These are phyloP conservation scores for Kwoniella dejecticola DNA, from an alignment of 768 basidiomycete species.

Conservation along the genomic window DNA sequence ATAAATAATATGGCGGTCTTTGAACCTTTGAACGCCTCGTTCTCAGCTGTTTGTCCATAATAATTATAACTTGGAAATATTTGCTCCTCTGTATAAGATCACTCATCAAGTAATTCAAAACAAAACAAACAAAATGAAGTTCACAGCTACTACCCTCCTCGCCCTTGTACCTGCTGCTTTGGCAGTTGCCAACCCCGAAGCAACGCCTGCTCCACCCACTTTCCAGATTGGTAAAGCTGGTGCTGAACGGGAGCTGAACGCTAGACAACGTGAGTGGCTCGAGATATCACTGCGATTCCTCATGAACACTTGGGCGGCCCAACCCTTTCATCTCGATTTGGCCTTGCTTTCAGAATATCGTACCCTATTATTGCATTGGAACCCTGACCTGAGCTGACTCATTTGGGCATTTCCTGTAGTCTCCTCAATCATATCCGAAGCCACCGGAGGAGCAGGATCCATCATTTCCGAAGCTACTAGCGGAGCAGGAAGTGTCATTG, in stretches of 20 bases:
- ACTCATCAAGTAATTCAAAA: neutral
- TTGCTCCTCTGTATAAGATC: neutral
- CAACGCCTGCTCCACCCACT: slow-evolving; percentile 15
- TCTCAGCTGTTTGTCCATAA: neutral
- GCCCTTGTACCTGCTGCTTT: slow-evolving; percentile 11
- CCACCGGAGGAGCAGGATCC: slow-evolving; percentile 6
- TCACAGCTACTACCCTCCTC: slow-evolving; percentile 11
- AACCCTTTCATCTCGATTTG: no score
- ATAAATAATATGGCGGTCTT: no score
- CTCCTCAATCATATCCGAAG: slow-evolving; percentile 3
- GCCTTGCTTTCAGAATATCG: no score
- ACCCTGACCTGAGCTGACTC: no score
- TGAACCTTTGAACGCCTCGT: no score
- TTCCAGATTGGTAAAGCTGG: slow-evolving; percentile 13
- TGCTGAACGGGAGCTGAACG: slow-evolving; percentile 4
- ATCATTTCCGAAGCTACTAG: slow-evolving; percentile 1
- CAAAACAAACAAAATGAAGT: slow-evolving; percentile 17
- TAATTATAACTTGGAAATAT: neutral
- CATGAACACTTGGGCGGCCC: no score
- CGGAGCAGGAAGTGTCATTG: no score
- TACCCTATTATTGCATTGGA: no score
- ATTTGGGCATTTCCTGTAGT: no score
- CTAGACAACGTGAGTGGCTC: slow-evolving; percentile 13
- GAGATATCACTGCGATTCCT: no score
- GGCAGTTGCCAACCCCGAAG: slow-evolving; percentile 14